Evolutionary conservation across 768 basidiomycete species (phyloP).

Genomic region (Tulasnella sp.): DNA sequence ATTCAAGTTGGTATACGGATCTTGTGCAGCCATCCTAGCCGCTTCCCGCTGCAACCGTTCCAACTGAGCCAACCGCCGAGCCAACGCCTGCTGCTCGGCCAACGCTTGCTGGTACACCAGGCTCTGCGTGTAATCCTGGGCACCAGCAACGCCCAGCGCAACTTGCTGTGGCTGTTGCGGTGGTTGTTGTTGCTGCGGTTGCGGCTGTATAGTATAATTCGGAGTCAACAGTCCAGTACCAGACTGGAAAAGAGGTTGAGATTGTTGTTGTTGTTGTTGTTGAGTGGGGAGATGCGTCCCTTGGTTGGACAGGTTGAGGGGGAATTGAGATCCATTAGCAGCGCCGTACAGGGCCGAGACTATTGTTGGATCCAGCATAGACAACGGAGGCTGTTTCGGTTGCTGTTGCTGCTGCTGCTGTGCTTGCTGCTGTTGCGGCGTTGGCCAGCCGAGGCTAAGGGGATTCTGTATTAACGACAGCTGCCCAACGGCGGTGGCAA

Average conservation of each 20-base stretch:
- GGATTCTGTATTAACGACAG: neutral
- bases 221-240: neutral
- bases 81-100: slow-evolving; percentile 10
- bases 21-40: neutral
- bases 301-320: neutral
- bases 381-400: neutral
- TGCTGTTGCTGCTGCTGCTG: neutral
- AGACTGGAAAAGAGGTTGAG: neutral
- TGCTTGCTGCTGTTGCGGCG: neutral
- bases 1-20: neutral
- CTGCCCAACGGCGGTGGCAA: neutral
- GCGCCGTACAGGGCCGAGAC: neutral
- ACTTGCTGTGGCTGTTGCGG: neutral
- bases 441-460: neutral
- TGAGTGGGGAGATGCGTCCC: neutral
- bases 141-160: no score
- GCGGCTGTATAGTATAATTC: no score
- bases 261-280: neutral
- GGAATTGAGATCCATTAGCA: neutral
- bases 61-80: neutral
- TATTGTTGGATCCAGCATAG: neutral
- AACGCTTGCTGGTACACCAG: neutral
- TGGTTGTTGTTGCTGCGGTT: neutral
- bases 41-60: neutral
- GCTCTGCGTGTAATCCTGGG: neutral